These are phyloP conservation scores for Corchorus capsularis DNA, from an alignment of 345 rosid species.

Conservation along the genomic window DNA sequence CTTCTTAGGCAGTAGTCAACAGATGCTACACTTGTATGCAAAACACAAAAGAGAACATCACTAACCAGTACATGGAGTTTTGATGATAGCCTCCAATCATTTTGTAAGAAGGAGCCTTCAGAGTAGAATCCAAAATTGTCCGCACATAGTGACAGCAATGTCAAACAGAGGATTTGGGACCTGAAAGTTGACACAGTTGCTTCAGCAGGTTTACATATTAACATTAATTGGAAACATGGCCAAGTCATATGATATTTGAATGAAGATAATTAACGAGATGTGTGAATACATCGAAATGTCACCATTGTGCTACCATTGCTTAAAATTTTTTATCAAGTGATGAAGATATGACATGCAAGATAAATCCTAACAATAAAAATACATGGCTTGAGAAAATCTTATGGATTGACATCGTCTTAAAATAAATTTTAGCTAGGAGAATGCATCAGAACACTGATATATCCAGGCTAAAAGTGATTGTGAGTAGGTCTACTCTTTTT, in stretches of 20 bases:
- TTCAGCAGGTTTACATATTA: constrained; percentile 10
- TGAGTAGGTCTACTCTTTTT: neutral
- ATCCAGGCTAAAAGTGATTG: neutral
- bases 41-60: neutral
- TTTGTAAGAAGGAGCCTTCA: constrained; percentile 90
- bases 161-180: constrained; percentile 99
- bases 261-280: neutral
- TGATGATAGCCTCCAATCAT: constrained; percentile 78
- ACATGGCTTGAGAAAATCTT: constrained; percentile 12
- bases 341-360: neutral
- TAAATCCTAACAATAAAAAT: neutral
- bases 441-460: constrained; percentile 13
- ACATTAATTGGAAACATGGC: neutral
- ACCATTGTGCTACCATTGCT: neutral
- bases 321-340: neutral
- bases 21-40: neutral
- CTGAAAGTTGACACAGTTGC: constrained; percentile 35
- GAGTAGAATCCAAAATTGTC: constrained; percentile 90
- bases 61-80: constrained; percentile 95
- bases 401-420: neutral
- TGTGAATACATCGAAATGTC: neutral
- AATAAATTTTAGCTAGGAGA: neutral
- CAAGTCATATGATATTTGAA: neutral
- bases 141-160: constrained; percentile 99
- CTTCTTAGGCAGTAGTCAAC: neutral